phyloP scores from a whole-genome alignment of 1,139 yeast genomes.

The Suhomyces chickasaworum region DNA sequence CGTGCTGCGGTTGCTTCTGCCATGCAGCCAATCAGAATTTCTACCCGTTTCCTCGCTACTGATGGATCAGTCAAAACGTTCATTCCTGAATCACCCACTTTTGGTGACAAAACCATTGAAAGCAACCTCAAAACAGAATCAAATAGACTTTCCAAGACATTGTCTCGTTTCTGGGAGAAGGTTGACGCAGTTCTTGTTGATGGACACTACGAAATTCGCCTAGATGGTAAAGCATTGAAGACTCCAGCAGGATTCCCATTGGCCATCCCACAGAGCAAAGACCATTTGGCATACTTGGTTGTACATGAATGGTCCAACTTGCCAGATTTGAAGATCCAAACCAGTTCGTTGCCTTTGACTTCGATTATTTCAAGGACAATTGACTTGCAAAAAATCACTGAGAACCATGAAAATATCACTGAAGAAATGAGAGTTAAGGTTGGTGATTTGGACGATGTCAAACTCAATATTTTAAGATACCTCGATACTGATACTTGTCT shows the following conservation, averaged over 20 bases:
- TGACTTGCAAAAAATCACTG: slow-evolving; percentile 52
- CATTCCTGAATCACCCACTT: slow-evolving; percentile 21
- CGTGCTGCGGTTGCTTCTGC: background rate
- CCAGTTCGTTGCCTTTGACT: slow-evolving; percentile 82
- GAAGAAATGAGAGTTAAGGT: slow-evolving; percentile 57
- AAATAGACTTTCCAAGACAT: slow-evolving; percentile 68
- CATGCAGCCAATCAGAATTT: background rate
- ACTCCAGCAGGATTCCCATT: slow-evolving; percentile 82
- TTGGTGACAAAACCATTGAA: slow-evolving; percentile 49
- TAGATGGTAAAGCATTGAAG: slow-evolving; percentile 75
- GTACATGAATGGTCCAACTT: slow-evolving; percentile 88
- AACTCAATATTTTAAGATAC: slow-evolving; percentile 66
- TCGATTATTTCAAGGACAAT: slow-evolving; percentile 85
- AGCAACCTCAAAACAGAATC: slow-evolving; percentile 61
- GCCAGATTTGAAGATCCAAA: slow-evolving; percentile 70
- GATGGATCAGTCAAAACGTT: slow-evolving; percentile 15
- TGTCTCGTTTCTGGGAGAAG: slow-evolving; percentile 82
- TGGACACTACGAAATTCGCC: slow-evolving; percentile 51
- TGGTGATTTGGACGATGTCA: slow-evolving; percentile 59
- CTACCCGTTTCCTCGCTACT: slow-evolving; percentile 5
- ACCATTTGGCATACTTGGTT: slow-evolving; percentile 68
- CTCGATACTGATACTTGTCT: slow-evolving; percentile 92
- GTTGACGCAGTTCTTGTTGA: slow-evolving; percentile 51
- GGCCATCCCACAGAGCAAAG: slow-evolving; percentile 61
- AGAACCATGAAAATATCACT: slow-evolving; percentile 31